Evolutionary conservation across 129 eudicot genomes (phyloP), one percentile per base, ranked within the genome.

Genomic region (Arctium minus): DNA sequence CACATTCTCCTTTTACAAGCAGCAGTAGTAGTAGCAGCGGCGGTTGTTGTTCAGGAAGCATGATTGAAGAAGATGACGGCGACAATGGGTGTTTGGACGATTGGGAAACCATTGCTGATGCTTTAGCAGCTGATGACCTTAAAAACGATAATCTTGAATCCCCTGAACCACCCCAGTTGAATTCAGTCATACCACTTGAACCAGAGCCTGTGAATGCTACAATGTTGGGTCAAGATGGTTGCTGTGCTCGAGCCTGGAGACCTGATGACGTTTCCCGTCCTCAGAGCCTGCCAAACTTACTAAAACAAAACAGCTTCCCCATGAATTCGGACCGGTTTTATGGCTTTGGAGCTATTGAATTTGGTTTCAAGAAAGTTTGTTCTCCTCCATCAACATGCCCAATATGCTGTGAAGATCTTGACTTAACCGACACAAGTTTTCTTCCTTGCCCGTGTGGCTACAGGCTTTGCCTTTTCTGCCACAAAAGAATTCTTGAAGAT

Each of bases 41-140:
- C 8, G 85, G 87, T 4, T 75, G 83, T 77, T 80, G 33, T 67
- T 29, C 71, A 17, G 3, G 32, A 22, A 22, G 71, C 71, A 22
- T 67, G 33, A 13, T 9, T 67, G 71, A 67, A 35, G 88, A 84
- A 11, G 75, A 79, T 39, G 87, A 75, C 18, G 83, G 67, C 6
- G 80, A 76, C 7, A 56, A 69, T 44, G 71, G 71, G 35, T 84
- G 88, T 70, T 35, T 84, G n/a, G 90, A 88, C 38, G 88, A 88
- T 53, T 87, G 90, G 90, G 90, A 87, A 75, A 73, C 90, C 18
- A 35, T 87, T 5, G 86, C 86, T 4, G 90, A 87, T 73, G 90
- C 88, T 70, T 84, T 87, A 60, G 38, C 73, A 31, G 81, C 86
- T 35, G 72, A 69, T 7, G 79, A 74, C 33, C 71, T 35, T 8